phyloP scores from a whole-genome alignment of 2,329 filamentous ascomycete species.

The Ceratocystis ficicola region DNA sequence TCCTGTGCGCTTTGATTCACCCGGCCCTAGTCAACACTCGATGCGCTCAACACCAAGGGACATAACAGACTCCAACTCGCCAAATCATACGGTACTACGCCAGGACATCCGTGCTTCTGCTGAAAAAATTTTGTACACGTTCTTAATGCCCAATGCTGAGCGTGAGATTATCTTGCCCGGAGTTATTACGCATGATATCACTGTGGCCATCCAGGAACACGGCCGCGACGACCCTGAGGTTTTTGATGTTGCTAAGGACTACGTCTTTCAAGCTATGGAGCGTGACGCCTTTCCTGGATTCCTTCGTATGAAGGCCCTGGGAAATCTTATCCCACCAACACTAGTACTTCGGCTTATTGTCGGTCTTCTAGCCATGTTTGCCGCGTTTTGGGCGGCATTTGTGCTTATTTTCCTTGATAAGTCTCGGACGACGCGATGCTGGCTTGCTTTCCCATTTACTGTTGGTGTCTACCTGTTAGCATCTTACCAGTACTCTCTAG shows the following conservation, averaged over 20 bases:
- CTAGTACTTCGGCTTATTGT: conserved; percentile 75
- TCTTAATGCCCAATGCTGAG: conserved; percentile 85
- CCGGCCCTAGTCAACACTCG: conserved; percentile 38
- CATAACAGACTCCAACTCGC: conserved; percentile 65
- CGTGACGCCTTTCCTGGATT: conserved; percentile 98
- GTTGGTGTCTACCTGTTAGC: conserved; percentile 78
- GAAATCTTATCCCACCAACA: conserved; percentile 86
- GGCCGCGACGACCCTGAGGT: conserved; percentile 93
- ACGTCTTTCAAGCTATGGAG: conserved; percentile 99
- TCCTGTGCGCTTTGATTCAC: conserved; percentile 39
- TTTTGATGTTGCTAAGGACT: conserved; percentile 95
- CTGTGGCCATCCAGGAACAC: conserved; percentile 75
- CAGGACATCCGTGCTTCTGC: conserved; percentile 86
- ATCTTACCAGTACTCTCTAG: conserved; percentile 91
- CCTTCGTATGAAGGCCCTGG: conserved; percentile 83
- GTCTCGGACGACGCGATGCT: conserved; percentile 61
- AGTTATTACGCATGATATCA: conserved; percentile 74
- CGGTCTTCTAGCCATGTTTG: conserved; percentile 77
- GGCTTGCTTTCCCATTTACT: conserved; percentile 86
- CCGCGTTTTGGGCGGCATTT: conserved; percentile 86
- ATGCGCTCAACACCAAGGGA: conserved; percentile 47
- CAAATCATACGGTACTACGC: conserved; percentile 70
- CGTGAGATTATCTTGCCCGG: conserved; percentile 89
- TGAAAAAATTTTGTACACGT: conserved; percentile 98
- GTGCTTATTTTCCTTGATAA: conserved; percentile 83